phyloP scores from a whole-genome alignment of 306 rosid species.

The Cicer bijugum region DNA sequence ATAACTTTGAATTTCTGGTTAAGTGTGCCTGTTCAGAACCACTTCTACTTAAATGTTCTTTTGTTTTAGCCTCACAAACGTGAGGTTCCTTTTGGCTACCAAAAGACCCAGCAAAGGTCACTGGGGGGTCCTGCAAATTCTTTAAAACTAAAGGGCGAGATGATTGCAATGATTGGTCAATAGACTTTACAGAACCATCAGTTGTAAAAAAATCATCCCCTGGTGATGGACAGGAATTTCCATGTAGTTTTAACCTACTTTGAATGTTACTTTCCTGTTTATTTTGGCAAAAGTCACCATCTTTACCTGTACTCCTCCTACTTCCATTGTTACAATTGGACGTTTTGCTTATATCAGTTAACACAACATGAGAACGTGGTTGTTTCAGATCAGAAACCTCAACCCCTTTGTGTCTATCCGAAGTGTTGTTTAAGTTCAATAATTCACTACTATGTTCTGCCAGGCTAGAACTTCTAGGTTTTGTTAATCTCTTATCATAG shows the following conservation, averaged over 20 bases:
- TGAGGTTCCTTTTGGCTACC: conserved; percentile 46
- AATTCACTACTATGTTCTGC: conserved; percentile 33
- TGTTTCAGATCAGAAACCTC: conserved; percentile 36
- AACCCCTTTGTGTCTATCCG: conserved; percentile 37
- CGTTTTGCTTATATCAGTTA: conserved; percentile 36
- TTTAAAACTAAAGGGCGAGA: conserved; percentile 44
- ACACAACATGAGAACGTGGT: conserved; percentile 32
- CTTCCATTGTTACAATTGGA: conserved; percentile 41
- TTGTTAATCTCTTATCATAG: conserved; percentile 45
- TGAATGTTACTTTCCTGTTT: conserved; percentile 32
- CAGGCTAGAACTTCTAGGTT: conserved; percentile 51
- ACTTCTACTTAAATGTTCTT: conserved; percentile 36
- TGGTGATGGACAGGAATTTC: conserved; percentile 45
- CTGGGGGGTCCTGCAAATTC: conserved; percentile 40
- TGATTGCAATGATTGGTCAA: conserved; percentile 36
- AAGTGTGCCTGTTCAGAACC: conserved; percentile 36
- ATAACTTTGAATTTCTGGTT: conserved; percentile 36
- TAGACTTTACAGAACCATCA: conserved; percentile 33
- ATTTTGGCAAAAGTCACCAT: conserved; percentile 35
- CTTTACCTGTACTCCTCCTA: conserved; percentile 34
- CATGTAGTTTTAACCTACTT: conserved; percentile 40
- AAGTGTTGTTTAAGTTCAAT: conserved; percentile 44
- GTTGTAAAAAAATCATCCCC: conserved; percentile 43
- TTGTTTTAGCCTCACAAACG: conserved; percentile 36
- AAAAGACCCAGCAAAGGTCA: conserved; percentile 45